Percentiles rank a stretch among this genome's conserved stretches.
Evolutionary conservation across 2,329 filamentous ascomycete genomes (phyloP).

Genomic region (Paecilomyces variotii): DNA sequence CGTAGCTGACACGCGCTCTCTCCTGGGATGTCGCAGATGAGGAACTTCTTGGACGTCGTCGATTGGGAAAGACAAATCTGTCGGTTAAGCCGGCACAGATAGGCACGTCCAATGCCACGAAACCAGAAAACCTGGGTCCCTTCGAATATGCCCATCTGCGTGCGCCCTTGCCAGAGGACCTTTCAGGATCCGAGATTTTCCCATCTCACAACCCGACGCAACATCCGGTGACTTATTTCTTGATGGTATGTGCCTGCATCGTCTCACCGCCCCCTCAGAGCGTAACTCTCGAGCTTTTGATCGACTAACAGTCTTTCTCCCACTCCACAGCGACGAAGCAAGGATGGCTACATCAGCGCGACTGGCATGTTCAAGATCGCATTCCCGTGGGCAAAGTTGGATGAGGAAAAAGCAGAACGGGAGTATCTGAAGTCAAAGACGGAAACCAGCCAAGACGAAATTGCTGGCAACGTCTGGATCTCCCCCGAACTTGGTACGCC

Average conservation of each 20-base stretch:
- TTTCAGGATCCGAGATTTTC: slow-evolving; percentile 84
- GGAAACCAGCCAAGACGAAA: slow-evolving; percentile 81
- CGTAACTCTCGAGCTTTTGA: neutral
- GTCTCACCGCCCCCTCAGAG: neutral
- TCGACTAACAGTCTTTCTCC: slow-evolving; percentile 1
- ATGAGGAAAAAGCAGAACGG: slow-evolving; percentile 53
- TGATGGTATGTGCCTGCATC: slow-evolving; percentile 60
- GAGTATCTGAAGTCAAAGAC: slow-evolving; percentile 73
- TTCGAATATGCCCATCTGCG: slow-evolving; percentile 97
- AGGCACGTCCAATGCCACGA: slow-evolving; percentile 62
- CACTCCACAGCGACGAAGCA: slow-evolving; percentile 50
- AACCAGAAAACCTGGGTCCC: slow-evolving; percentile 64
- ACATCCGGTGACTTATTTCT: slow-evolving; percentile 83
- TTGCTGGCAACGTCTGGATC: slow-evolving; percentile 95
- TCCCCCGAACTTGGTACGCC: slow-evolving; percentile 60
- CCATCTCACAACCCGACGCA: slow-evolving; percentile 55
- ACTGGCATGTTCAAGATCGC: slow-evolving; percentile 65
- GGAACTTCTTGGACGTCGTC: slow-evolving; percentile 73
- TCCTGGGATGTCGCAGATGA: slow-evolving; percentile 43
- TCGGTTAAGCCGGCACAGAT: slow-evolving; percentile 70
- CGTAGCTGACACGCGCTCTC: slow-evolving; percentile 6
- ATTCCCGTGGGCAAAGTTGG: slow-evolving; percentile 55
- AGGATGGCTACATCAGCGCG: slow-evolving; percentile 57
- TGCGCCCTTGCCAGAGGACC: slow-evolving; percentile 83
- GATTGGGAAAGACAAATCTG: slow-evolving; percentile 87